Conservation (phyloP, 352 stramenopile genomes). For the Blastocystis sp. region DNA sequence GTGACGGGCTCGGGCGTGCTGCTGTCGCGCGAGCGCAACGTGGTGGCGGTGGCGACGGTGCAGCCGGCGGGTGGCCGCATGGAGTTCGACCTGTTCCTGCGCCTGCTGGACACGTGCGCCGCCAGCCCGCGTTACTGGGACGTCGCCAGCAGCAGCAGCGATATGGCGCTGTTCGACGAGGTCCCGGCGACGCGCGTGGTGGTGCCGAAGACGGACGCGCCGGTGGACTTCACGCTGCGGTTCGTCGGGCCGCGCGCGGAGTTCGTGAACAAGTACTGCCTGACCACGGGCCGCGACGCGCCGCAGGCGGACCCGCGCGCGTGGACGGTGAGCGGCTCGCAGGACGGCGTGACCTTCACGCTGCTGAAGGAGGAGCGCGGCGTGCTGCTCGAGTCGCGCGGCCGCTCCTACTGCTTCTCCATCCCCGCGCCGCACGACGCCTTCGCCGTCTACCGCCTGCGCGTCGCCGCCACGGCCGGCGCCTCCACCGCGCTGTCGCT, state of each 20-base stretch:
- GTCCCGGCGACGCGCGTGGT: neutral
- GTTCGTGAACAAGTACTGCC: conserved; percentile 27
- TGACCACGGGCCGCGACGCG: neutral
- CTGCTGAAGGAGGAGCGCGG: neutral
- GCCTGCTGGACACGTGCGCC: neutral
- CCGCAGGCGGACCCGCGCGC: neutral
- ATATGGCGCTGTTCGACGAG: neutral
- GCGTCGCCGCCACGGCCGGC: neutral
- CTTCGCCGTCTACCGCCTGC: neutral
- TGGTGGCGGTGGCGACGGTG: conserved; percentile 3
- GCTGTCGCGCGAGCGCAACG: neutral
- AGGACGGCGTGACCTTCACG: conserved; percentile 21
- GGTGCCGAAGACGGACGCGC: neutral
- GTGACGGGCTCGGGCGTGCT: neutral
- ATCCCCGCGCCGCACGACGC: conserved; percentile 34
- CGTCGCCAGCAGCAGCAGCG: too few species aligned
- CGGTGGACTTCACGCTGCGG: neutral
- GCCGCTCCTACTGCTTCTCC: conserved; percentile 28
- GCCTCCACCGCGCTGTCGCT: neutral
- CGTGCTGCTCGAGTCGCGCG: neutral
- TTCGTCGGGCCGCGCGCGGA: neutral
- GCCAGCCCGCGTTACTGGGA: neutral
- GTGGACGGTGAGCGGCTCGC: conserved; percentile 11
- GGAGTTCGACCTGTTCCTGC: conserved; percentile 29
- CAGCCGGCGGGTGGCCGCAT: neutral